These are phyloP conservation scores for Yarrowia sp. DNA, from an alignment of 805 yeast genomes.

Conservation along the genomic window DNA sequence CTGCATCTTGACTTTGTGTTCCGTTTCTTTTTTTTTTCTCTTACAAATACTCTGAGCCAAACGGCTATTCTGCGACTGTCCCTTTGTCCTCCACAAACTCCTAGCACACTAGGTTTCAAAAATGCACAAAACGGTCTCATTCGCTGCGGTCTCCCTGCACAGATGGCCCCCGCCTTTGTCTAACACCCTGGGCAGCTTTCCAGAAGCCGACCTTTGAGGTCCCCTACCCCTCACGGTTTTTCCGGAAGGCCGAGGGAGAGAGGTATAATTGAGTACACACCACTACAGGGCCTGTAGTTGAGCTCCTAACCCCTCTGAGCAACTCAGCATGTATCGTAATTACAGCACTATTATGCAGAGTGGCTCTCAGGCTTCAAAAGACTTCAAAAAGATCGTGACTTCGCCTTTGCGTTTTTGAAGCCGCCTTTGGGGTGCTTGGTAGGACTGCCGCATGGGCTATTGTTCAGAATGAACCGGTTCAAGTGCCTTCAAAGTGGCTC, in stretches of 20 bases:
- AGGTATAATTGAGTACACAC: too few species aligned
- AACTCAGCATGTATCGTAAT: too few species aligned
- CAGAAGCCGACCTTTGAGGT: too few species aligned
- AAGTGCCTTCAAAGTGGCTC: too few species aligned
- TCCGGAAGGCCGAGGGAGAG: background rate
- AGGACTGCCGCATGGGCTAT: too few species aligned
- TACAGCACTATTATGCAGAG: too few species aligned
- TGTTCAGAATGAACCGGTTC: too few species aligned
- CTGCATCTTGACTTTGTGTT: background rate
- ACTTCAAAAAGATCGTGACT: background rate
- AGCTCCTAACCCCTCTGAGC: too few species aligned
- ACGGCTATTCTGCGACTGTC: background rate
- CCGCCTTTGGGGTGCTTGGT: too few species aligned
- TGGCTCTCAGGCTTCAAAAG: background rate
- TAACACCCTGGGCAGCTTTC: too few species aligned
- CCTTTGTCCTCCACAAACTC: background rate
- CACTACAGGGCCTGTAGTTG: too few species aligned
- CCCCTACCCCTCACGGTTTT: background rate
- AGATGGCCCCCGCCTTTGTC: constrained; percentile 5
- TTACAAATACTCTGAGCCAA: background rate
- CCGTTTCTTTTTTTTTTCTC: background rate
- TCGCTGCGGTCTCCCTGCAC: constrained; percentile 3
- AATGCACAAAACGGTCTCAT: constrained; percentile 10
- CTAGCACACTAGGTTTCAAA: background rate
- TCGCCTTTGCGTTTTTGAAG: background rate